Percentiles rank a stretch among this genome's conserved stretches.
These are phyloP conservation scores for Aureobasidium mangrovei DNA, from an alignment of 2,329 filamentous ascomycete species.

Conservation along the genomic window DNA sequence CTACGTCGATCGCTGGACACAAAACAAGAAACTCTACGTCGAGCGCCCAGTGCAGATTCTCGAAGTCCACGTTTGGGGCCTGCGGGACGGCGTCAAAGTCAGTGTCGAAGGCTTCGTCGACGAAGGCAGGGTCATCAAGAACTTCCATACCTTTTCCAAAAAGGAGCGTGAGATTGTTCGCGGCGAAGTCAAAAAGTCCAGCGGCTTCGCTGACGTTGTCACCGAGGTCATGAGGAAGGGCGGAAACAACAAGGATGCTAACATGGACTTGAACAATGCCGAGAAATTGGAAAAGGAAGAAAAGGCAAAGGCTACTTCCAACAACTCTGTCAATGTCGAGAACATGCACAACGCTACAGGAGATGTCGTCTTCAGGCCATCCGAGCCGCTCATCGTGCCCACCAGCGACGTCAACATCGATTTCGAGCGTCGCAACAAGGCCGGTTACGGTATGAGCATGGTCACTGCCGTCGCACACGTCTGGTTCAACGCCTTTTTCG, in stretches of 20 bases:
- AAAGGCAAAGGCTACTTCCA: neutral
- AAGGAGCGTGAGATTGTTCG: slow-evolving; percentile 61
- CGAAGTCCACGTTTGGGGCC: slow-evolving; percentile 83
- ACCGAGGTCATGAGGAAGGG: slow-evolving; percentile 32
- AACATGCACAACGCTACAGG: slow-evolving; percentile 39
- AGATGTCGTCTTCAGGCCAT: slow-evolving; percentile 70
- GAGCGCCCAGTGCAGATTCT: slow-evolving; percentile 76
- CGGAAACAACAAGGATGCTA: slow-evolving; percentile 16
- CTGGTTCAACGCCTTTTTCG: slow-evolving; percentile 95
- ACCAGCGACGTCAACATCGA: slow-evolving; percentile 85
- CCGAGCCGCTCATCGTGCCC: slow-evolving; percentile 58
- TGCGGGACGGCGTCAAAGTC: slow-evolving; percentile 81
- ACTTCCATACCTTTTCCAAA: slow-evolving; percentile 69
- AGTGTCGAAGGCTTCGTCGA: slow-evolving; percentile 77
- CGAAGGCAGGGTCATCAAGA: slow-evolving; percentile 79
- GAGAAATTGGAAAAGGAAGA: slow-evolving; percentile 9
- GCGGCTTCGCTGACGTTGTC: slow-evolving; percentile 37
- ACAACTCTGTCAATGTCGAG: slow-evolving; percentile 14
- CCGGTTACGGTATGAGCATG: slow-evolving; percentile 68
- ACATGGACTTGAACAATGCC: slow-evolving; percentile 19
- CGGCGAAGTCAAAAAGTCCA: slow-evolving; percentile 39
- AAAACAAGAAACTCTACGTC: slow-evolving; percentile 65
- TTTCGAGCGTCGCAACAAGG: slow-evolving; percentile 76
- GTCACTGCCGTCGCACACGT: slow-evolving; percentile 89
- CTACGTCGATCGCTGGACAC: slow-evolving; percentile 84